Evolutionary conservation across 495 filamentous ascomycete genomes (phyloP).

Genomic region (Friedmanniomyces endolithicus): DNA sequence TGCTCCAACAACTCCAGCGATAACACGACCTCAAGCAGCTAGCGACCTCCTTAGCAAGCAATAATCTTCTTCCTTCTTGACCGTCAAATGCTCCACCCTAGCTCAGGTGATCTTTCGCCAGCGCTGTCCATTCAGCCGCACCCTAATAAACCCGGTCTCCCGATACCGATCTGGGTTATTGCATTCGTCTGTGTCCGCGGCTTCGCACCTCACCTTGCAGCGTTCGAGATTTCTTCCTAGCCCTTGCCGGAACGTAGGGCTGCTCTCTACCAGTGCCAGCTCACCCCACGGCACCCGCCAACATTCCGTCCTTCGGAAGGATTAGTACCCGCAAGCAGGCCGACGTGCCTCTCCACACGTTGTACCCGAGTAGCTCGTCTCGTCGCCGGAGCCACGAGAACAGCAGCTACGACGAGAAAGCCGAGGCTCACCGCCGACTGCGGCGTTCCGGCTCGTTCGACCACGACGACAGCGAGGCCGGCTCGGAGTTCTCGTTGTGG

Average conservation of each 20-base stretch:
- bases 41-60: neutral
- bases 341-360: conserved; percentile 46
- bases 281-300: conserved; percentile 32
- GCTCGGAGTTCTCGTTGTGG: conserved; percentile 70
- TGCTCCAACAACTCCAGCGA: too few relatives aligned
- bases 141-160: neutral
- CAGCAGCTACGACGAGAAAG: conserved; percentile 6
- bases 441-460: neutral
- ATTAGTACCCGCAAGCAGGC: conserved; percentile 33
- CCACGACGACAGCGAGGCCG: conserved; percentile 35
- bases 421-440: neutral
- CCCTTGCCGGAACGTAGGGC: neutral
- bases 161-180: neutral
- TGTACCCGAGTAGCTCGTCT: conserved; percentile 32
- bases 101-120: neutral
- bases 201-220: neutral
- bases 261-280: neutral
- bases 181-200: neutral
- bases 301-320: conserved; percentile 41
- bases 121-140: neutral
- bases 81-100: neutral
- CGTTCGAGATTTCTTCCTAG: neutral
- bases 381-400: conserved; percentile 24
- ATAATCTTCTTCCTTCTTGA: neutral
- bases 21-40: neutral